phyloP scores from a whole-genome alignment of 805 yeast genomes.

The Ogataea wickerhamii region DNA sequence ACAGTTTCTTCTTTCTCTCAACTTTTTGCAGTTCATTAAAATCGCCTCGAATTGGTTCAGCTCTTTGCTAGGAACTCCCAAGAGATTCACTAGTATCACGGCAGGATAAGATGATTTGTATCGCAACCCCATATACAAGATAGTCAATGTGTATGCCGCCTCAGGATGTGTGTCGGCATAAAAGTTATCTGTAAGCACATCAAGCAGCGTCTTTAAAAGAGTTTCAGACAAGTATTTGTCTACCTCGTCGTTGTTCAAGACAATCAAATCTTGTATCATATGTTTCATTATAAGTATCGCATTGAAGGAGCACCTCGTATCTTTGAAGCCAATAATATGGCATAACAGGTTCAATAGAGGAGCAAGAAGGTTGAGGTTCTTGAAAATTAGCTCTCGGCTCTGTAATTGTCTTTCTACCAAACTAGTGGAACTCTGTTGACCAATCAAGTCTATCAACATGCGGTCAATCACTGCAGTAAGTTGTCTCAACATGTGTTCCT shows the following conservation, averaged over 20 bases:
- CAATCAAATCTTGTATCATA: constrained; percentile 62
- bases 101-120: constrained; percentile 69
- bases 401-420: constrained; percentile 59
- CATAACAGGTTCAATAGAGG: constrained; percentile 73
- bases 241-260: constrained; percentile 63
- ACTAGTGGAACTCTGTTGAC: constrained; percentile 56
- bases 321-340: constrained; percentile 77
- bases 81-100: constrained; percentile 47
- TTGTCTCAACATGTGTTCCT: constrained; percentile 89
- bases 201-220: constrained; percentile 65
- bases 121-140: constrained; percentile 70
- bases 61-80: constrained; percentile 53
- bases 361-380: constrained; percentile 63
- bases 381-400: constrained; percentile 63
- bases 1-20: constrained; percentile 77
- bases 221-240: constrained; percentile 64
- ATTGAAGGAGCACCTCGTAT: constrained; percentile 89
- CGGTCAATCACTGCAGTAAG: constrained; percentile 89
- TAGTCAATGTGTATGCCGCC: constrained; percentile 84
- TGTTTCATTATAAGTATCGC: constrained; percentile 78
- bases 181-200: constrained; percentile 67
- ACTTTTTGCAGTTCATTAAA: constrained; percentile 59
- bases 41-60: constrained; percentile 61
- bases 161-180: constrained; percentile 87
- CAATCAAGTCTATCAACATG: constrained; percentile 79